Base-by-base conservation (phyloP, 306 rosid genomes). In the Rubus idaeus region DNA sequence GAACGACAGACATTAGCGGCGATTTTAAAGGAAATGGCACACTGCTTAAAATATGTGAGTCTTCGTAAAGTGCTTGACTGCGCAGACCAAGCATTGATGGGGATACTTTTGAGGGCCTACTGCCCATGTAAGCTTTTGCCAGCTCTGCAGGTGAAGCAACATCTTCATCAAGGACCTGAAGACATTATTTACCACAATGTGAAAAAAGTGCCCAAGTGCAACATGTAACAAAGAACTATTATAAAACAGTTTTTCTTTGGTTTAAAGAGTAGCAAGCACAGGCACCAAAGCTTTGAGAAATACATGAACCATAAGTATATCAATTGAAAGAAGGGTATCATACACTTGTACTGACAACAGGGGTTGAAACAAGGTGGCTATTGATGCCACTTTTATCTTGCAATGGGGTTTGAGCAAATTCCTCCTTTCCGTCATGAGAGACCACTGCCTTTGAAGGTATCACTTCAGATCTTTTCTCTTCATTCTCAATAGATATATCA, bases 61-160 rank as follows among this genome's bases (percentile, higher is more conserved):
- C 89, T 61, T 83, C 93, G 81, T 63, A 57, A 5, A 58, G 70
- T 12, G 74, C 77, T 82, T 80, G 83, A 79, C 75, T 76, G 44
- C 35, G 91, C 52, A 78, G 49, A 40, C 86, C 89, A 66, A 84
- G 79, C 85, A 75, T 79, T 75, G 90, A 71, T 17, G 97, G 87
- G 51, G 92, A 90, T 66, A 77, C 84, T 68, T 84, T 89, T 62
- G 86, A 83, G 77, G 91, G 88, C 88, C 93, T 91, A 81, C 83
- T 82, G 70, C 89, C 97, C 99, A 95, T 95, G 88, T 87, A 95
- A 21, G 97, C 90, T 82, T 92, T 95, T 70, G 99, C 99, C 72
- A 90, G 89, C 88, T 86, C 92, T 39, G 91, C 88, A 75, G 99
- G 97, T 75, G 99, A 90, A 86, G 90, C 90, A 83, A 85, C 86